Percentiles rank a stretch among this genome's conserved stretches.
These are phyloP conservation scores for Fraxinus dipetala DNA, from an alignment of 305 asterid species.

Conservation along the genomic window DNA sequence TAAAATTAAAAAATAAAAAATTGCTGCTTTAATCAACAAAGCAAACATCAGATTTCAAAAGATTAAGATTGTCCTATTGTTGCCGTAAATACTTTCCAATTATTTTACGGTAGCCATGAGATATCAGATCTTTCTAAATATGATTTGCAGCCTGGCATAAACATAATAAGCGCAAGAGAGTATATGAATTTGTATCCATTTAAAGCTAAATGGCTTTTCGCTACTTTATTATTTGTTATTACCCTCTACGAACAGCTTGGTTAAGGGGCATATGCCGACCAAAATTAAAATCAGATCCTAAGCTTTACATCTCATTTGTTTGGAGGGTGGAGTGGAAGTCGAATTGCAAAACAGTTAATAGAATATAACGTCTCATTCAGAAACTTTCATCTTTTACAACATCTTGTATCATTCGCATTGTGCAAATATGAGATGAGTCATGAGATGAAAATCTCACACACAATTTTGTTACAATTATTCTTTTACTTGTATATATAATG, in stretches of 20 bases:
- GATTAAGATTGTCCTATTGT: background rate
- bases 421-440: background rate
- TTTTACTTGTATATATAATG: background rate
- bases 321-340: background rate
- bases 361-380: background rate
- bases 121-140: background rate
- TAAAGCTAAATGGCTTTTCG: background rate
- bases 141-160: background rate
- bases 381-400: background rate
- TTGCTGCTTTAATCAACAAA: background rate
- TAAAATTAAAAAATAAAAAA: slow-evolving; percentile 2
- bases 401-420: background rate
- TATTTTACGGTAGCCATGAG: background rate
- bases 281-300: background rate
- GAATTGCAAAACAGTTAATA: background rate
- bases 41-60: background rate
- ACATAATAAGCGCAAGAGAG: slow-evolving; percentile 3
- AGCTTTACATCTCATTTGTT: background rate
- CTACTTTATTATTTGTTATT: background rate
- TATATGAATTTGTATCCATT: background rate
- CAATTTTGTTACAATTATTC: background rate
- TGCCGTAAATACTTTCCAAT: background rate
- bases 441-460: background rate
- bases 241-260: background rate
- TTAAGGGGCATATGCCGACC: background rate